Evolutionary conservation across 2,329 filamentous ascomycete genomes (phyloP), one percentile per base, ranked within the genome.

Genomic region (Hymenoscyphus infarciens): DNA sequence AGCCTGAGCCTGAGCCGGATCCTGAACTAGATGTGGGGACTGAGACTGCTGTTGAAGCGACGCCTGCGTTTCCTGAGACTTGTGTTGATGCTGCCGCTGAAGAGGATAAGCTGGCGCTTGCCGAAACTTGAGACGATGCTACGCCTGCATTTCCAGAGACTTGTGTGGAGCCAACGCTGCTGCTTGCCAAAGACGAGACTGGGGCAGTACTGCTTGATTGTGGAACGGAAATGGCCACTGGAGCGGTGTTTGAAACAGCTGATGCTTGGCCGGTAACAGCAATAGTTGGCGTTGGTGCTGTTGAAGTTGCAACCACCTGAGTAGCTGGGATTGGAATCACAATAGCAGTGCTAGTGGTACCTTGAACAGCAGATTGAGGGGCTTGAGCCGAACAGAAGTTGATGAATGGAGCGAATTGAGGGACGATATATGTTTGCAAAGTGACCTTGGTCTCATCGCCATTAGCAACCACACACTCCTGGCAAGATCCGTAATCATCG

Each of bases 401-500:
- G 19, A 73, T 35, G 61, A 71, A 73, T 2, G 57, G 68, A 25
- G 5, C 59, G n/a, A 72, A 72, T 59, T 68, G 27, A 3, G 70
- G 67, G 4, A 60, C 55, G 2, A 71, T 56, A 49, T 71, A 71
- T 2, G 33, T 35, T 56, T 71, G 63, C 1, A 64, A 59, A 0
- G 61, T 35, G 6, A n/a, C 1, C 33, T 69, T 69, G 0, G 53
- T 62, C 0, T 22, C 39, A 49, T 62, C 63, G 2, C 58, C 56
- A 56, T 72, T 65, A 0, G 60, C 64, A 0, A 5, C 16, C 2
- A 72, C 66, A 59, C 72, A 74, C 5, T 5, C 15, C 25, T 65
- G 13, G 72, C 85, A 88, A 0, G 61, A 53, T 0, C 58, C 16
- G 11, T 78, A 74, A 25, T 71, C 71, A 0, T 59, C 55, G 2